phyloP scores from a whole-genome alignment of 441 rosid genomes.

The Jatropha multifida region DNA sequence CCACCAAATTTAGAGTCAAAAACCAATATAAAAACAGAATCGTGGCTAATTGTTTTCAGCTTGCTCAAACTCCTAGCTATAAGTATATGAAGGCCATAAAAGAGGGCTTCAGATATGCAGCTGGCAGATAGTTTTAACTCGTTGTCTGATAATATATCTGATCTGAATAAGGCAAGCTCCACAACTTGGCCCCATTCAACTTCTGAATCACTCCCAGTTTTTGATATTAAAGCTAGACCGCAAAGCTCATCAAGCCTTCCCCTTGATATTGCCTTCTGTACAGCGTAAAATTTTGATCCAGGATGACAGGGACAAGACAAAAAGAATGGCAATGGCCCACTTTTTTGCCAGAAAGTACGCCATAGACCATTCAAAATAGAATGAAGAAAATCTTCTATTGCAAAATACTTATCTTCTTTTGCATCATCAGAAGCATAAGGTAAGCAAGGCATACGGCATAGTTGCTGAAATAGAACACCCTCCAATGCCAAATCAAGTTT shows the following conservation, averaged over 20 bases:
- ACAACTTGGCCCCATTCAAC: conserved; percentile 55
- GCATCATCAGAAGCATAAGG: conserved; percentile 31
- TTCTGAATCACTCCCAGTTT: conserved; percentile 35
- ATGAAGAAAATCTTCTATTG: conserved; percentile 60
- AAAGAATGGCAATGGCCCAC: conserved; percentile 49
- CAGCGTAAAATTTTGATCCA: conserved; percentile 52
- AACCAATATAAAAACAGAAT: conserved; percentile 49
- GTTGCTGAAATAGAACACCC: conserved; percentile 60
- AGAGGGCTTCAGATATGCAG: conserved; percentile 61
- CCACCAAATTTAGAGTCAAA: conserved; percentile 67
- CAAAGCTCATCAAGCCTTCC: conserved; percentile 52
- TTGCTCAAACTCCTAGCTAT: conserved; percentile 51
- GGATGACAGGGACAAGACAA: conserved; percentile 46
- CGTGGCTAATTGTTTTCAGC: conserved; percentile 25
- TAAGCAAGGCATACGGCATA: conserved; percentile 59
- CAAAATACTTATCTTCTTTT: conserved; percentile 47
- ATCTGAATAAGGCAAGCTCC: conserved; percentile 45
- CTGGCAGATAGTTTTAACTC: conserved; percentile 47
- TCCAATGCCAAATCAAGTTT: conserved; percentile 68
- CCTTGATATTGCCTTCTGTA: conserved; percentile 56
- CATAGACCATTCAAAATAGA: conserved; percentile 49
- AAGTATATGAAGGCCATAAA: conserved; percentile 57
- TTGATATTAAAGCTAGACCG: conserved; percentile 56
- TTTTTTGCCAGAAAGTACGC: conserved; percentile 65
- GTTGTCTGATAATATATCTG: conserved; percentile 42